Evolutionary conservation across 345 rosid genomes (phyloP), one percentile per base, ranked within the genome.

Genomic region (Laguncularia racemosa): DNA sequence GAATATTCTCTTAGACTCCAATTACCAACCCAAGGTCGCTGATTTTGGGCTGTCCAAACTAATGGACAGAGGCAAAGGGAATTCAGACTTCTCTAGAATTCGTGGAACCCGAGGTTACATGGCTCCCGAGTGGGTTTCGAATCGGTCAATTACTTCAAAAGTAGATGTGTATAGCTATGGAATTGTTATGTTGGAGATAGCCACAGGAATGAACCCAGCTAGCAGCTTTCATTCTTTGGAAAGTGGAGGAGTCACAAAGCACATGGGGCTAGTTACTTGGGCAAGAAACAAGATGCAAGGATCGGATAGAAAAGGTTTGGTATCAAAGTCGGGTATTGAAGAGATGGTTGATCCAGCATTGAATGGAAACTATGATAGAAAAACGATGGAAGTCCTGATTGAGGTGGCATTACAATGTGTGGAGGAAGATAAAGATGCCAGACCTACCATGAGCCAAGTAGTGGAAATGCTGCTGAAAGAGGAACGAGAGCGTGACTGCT

Each of bases 391-490:
- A 40, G 26, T 3, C 48, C 18, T 68, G 50, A 50, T 58, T 2
- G 21, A 40, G 45, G 38, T 75, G 11, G 73, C 73, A 16, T 45
- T 75, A 28, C 47, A 43, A 59, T 75, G 79, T 43, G 75, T 61
- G 44, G 70, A 64, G 50, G 79, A 75, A 20, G 70, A 70, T 16
- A 75, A 16, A 51, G 65, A 67, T 14, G 57, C 64, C 1, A 67
- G 79, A n/a, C 79, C 79, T 19, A 63, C 59, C 59, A 73, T 73
- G 74, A 56, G 78, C 54, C 67, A 46, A 48, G 71, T 66, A 1
- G 68, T 73, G n/a, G 68, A 73, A 53, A 47, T 49, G 71, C 68
- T 73, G 2, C n/a, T 52, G 26, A 23, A 4, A 4, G 2, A 23
- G 2, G 26, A 23, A 23, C 2, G 4, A 23, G 26, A 23, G 26